Conservation (phyloP, 2,329 filamentous ascomycete species). For the Fusarium austroafricanum region DNA sequence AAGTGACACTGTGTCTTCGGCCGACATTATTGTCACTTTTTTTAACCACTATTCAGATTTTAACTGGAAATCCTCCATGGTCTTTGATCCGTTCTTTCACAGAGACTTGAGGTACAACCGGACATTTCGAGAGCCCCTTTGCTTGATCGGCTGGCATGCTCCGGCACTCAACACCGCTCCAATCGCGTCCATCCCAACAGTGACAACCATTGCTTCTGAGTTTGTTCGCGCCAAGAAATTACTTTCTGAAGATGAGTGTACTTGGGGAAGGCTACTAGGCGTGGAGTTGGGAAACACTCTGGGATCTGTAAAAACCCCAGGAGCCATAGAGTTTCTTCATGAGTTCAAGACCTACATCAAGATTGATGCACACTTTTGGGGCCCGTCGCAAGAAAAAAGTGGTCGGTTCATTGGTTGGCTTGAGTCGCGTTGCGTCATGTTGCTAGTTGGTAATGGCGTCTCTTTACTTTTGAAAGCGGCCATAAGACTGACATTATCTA, state of each 20-base stretch:
- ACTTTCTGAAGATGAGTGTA: conserved; percentile 51
- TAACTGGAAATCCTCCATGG: conserved; percentile 66
- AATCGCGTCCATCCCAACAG: conserved; percentile 64
- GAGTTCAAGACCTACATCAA: conserved; percentile 67
- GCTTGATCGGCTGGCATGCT: conserved; percentile 70
- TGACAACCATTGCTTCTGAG: conserved; percentile 63
- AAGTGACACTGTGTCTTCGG: conserved; percentile 54
- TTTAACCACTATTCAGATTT: conserved; percentile 72
- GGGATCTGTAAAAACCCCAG: conserved; percentile 25
- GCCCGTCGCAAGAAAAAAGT: conserved; percentile 64
- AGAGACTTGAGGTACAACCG: conserved; percentile 63
- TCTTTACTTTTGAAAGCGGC: background rate
- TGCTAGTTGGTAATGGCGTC: conserved; percentile 64
- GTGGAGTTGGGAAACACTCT: background rate
- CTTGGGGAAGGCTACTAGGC: conserved; percentile 59
- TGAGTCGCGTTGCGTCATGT: conserved; percentile 67
- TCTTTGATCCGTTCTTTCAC: conserved; percentile 72
- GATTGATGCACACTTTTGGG: conserved; percentile 75
- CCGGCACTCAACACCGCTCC: conserved; percentile 71
- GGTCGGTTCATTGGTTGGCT: conserved; percentile 71
- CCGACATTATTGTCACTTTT: conserved; percentile 68
- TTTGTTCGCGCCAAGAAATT: conserved; percentile 59
- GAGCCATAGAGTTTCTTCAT: conserved; percentile 61
- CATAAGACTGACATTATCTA: conserved; percentile 42
- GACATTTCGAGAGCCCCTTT: conserved; percentile 69